phyloP scores from a whole-genome alignment of 768 basidiomycete species.

The Mycena vulgaris region DNA sequence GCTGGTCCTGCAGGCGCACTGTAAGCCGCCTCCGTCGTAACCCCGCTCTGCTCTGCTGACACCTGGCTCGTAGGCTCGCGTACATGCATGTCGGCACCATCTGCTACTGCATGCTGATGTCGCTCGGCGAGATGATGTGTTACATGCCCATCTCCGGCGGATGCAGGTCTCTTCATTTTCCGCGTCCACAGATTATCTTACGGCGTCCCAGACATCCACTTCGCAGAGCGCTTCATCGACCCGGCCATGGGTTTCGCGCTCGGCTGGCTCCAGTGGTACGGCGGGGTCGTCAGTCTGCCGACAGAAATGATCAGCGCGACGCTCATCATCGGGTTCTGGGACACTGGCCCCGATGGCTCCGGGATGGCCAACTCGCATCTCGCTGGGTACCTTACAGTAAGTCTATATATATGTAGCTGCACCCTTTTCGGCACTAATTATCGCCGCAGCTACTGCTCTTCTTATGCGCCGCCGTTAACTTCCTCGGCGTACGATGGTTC shows the following conservation, averaged over 20 bases:
- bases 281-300: slow-evolving; percentile 57
- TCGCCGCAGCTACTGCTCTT: slow-evolving; percentile 22
- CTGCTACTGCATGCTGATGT: slow-evolving; percentile 50
- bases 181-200: slow-evolving; percentile 14
- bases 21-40: background rate
- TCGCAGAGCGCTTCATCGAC: slow-evolving; percentile 69
- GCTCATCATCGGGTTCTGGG: slow-evolving; percentile 64
- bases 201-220: slow-evolving; percentile 64
- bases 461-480: slow-evolving; percentile 56
- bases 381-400: slow-evolving; percentile 26
- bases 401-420: slow-evolving; percentile 36
- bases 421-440: background rate
- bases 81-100: slow-evolving; percentile 60
- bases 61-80: slow-evolving; percentile 50
- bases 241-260: slow-evolving; percentile 60
- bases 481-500: slow-evolving; percentile 61
- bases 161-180: slow-evolving; percentile 4
- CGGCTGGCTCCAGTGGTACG: slow-evolving; percentile 59
- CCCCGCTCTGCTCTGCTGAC: background rate
- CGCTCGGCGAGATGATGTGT: slow-evolving; percentile 56
- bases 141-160: slow-evolving; percentile 38
- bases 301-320: slow-evolving; percentile 70
- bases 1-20: slow-evolving; percentile 70
- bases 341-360: slow-evolving; percentile 32
- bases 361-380: slow-evolving; percentile 31